Base-by-base conservation (phyloP, 1,284 basidiomycete species). In the Sparassis latifolia region DNA sequence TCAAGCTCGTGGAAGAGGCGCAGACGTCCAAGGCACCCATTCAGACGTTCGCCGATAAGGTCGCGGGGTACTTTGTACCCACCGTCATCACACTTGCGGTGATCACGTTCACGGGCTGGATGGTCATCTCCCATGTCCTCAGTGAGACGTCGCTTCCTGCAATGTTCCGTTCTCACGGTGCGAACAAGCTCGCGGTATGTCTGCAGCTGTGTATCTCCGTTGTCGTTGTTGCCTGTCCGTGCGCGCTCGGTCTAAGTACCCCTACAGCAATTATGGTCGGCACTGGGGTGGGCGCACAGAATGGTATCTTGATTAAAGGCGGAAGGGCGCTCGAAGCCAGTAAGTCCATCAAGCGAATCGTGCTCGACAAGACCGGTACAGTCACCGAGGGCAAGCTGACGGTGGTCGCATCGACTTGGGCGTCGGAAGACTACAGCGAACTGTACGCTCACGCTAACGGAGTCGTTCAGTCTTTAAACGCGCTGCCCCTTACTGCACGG, bases 241-340 rank as follows among this genome's bases (percentile, higher is more conserved):
- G 97, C 65, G 97, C 97, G 0, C 79, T 99, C 31, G 97, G 97
- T 2, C 78, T 99, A 49, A 92, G 90, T 52, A 99, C 97, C 0
- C 97, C 97, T 0, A 99, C 97, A 0, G 97, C 97, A 1, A 95
- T 99, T 69, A 99, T 99, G 97, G 97, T 99, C 39, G 97, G 97
- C 32, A 99, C 97, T 0, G 97, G 97, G 0, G 86, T 99, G 49
- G 97, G 97, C 1, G 97, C 97, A 9, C 80, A 90, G 73, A 94
- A 98, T 63, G 97, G 97, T 0, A 99, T 99, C 56, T 73, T 99
- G 45, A 98, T 99, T 81, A 99, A 99, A 66, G 95, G 97, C 42
- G 97, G 95, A 2, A 78, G 88, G 27, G 94, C 97, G 2, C 75
- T 99, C 41, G 97, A 99, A 66, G 92, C 92, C 2, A 94, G 92